Percentiles rank a stretch among this genome's conserved stretches.
Evolutionary conservation across 257 asterid genomes (phyloP).

Genomic region (Salvia splendens): DNA sequence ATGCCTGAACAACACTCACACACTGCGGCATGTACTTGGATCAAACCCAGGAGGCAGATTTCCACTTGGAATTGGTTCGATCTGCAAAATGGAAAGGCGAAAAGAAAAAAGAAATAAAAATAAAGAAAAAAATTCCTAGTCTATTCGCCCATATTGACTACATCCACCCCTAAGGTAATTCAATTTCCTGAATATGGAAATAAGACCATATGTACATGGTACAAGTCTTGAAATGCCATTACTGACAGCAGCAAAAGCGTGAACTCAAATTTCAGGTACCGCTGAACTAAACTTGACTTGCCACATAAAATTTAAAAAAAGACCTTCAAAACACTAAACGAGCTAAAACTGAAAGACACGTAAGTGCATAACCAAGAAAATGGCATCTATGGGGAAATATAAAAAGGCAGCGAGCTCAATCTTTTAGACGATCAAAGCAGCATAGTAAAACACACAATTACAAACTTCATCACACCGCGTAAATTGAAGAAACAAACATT

Average conservation of each 20-base stretch:
- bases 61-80: constrained; percentile 99
- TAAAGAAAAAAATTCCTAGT: constrained; percentile 36
- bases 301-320: not conserved
- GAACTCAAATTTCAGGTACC: not conserved
- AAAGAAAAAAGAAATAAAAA: constrained; percentile 41
- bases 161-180: constrained; percentile 30
- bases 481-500: not conserved
- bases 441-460: not conserved
- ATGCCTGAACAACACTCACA: constrained; percentile 76
- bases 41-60: constrained; percentile 99
- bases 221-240: constrained; percentile 5
- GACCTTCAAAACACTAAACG: not conserved
- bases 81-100: constrained; percentile 68
- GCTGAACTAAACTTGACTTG: constrained; percentile 4
- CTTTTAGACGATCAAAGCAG: not conserved
- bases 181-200: not conserved
- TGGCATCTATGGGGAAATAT: not conserved
- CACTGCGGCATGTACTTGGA: constrained; percentile 99
- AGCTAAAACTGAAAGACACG: not conserved
- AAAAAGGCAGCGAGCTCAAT: not conserved
- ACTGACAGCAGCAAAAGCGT: not conserved
- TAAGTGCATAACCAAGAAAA: not conserved
- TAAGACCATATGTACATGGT: not conserved
- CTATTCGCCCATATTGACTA: constrained; percentile 34
- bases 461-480: not conserved